A percentile compares a stretch with the other conserved stretches of the same genome.
Conservation (phyloP, 352 stramenopile genomes). For the Albugo laibachii region DNA sequence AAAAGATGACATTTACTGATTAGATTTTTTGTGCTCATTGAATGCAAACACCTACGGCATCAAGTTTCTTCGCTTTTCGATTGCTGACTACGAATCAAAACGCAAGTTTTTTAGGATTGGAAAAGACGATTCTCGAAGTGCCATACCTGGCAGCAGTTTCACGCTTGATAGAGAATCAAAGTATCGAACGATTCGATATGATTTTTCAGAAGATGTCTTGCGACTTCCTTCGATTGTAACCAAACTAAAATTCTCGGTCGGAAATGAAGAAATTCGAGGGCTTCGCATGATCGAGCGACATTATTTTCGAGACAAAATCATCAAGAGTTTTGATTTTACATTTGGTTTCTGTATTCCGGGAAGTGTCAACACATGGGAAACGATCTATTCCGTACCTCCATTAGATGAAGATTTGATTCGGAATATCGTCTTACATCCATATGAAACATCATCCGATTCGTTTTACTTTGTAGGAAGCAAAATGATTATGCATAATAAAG, state of each 20-base stretch:
- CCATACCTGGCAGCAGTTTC: constrained; percentile 23
- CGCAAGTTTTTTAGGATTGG: constrained; percentile 88
- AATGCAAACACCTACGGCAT: constrained; percentile 89
- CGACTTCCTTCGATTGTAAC: constrained; percentile 78
- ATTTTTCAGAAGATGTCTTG: constrained; percentile 87
- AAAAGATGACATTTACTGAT: not conserved
- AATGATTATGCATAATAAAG: constrained; percentile 94
- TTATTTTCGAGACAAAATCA: constrained; percentile 89
- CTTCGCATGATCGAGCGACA: constrained; percentile 94
- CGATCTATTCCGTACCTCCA: constrained; percentile 85
- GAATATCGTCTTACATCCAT: constrained; percentile 87
- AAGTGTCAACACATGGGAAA: constrained; percentile 91
- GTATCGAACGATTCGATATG: constrained; percentile 88
- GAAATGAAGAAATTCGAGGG: constrained; percentile 70
- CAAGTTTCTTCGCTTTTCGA: constrained; percentile 91
- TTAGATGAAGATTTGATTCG: constrained; percentile 87
- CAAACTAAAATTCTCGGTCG: constrained; percentile 86
- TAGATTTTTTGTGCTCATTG: constrained; percentile 86
- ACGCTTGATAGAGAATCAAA: constrained; percentile 24
- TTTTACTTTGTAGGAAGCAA: constrained; percentile 94
- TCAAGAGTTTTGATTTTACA: constrained; percentile 92
- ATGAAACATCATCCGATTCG: constrained; percentile 86
- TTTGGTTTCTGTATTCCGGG: constrained; percentile 94
- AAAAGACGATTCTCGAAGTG: constrained; percentile 33
- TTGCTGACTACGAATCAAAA: constrained; percentile 89